Base-by-base conservation (phyloP, 2,329 filamentous ascomycete species). In the Exophiala aquamarina region DNA sequence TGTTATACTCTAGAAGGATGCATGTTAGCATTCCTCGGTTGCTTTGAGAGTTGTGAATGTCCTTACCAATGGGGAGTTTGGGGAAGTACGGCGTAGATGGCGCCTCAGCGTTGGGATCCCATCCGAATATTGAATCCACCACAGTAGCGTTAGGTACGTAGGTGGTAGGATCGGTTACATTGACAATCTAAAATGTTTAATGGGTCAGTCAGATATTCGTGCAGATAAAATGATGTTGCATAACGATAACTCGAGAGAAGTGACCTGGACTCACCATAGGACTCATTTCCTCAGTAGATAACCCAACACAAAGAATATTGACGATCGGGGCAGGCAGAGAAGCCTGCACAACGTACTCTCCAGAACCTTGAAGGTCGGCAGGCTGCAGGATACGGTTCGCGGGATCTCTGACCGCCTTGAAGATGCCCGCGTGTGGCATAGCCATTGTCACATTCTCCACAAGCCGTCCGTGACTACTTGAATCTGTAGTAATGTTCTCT, bases 371-470 rank as follows among this genome's bases (percentile, higher is more conserved):
- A 9, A 83, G 69, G 15, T 83, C 79, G 5, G 75, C 71, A 0
- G 88, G 87, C 57, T 92, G 87, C 7, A 87, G 66, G 21, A 93
- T 87, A 0, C 68, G 63, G 58, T 92, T 92, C 7, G 67, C 63
- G 0, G 73, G 66, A 55, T 84, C 72, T 7, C 72, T 77, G 0
- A 84, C 82, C 1, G 87, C 87, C 10, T 72, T 66, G 26, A 86
- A 81, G 0, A 93, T 75, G 0, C 84, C 81, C 0, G 82, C 73
- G 58, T 93, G 88, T 0, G 88, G 88, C 77, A 91, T 84, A 0
- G 86, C 86, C 55, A 91, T 73, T 0, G 84, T 87, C 19, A 89
- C 80, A 54, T 91, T 90, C 62, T 90, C 87, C 58, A 92, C 70
- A 29, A 86, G 73, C 19, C 86, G 74, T 0, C 70, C 67, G 43